Percentiles rank a stretch among this genome's conserved stretches.
Evolutionary conservation across 345 rosid species (phyloP).

Genomic region (Citrus glauca): DNA sequence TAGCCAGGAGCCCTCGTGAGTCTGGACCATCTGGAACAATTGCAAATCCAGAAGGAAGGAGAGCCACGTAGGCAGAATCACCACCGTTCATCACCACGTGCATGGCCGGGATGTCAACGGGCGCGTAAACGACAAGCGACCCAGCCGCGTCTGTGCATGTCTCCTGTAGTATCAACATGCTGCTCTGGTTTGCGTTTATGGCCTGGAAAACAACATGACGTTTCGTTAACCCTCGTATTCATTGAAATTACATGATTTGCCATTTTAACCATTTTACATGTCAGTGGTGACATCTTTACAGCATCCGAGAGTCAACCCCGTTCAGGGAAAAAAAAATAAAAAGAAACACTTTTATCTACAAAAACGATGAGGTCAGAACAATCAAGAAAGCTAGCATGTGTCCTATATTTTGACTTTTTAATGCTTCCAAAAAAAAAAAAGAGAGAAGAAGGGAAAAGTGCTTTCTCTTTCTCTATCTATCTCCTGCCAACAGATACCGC

Average conservation of each 20-base stretch:
- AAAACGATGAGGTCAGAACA: slow-evolving; percentile 3
- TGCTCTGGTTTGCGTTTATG: slow-evolving; percentile 83
- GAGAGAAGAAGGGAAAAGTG: too few species aligned
- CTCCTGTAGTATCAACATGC: slow-evolving; percentile 95
- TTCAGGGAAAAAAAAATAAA: not conserved
- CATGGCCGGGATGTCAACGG: slow-evolving; percentile 97
- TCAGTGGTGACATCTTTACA: not conserved
- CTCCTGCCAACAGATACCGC: slow-evolving; percentile 25
- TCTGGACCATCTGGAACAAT: slow-evolving; percentile 67
- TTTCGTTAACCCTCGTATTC: not conserved
- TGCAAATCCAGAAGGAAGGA: slow-evolving; percentile 90
- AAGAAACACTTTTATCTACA: not conserved
- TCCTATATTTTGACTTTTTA: slow-evolving; percentile 58
- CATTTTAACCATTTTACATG: slow-evolving; percentile 5
- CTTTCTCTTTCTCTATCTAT: slow-evolving; percentile 16
- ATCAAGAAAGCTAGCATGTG: slow-evolving; percentile 39
- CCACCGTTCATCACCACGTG: slow-evolving; percentile 95
- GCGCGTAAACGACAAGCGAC: slow-evolving; percentile 96
- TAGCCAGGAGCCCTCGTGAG: slow-evolving; percentile 25
- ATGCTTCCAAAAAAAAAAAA: not conserved
- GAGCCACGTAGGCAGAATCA: slow-evolving; percentile 90
- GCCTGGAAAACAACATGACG: slow-evolving; percentile 39
- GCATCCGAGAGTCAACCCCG: not conserved
- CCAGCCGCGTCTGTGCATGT: slow-evolving; percentile 93
- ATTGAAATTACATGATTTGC: slow-evolving; percentile 11